A percentile compares a stretch with the other conserved stretches of the same genome.
Evolutionary conservation across 2,329 filamentous ascomycete genomes (phyloP).

Genomic region (Cercospora berteroae): DNA sequence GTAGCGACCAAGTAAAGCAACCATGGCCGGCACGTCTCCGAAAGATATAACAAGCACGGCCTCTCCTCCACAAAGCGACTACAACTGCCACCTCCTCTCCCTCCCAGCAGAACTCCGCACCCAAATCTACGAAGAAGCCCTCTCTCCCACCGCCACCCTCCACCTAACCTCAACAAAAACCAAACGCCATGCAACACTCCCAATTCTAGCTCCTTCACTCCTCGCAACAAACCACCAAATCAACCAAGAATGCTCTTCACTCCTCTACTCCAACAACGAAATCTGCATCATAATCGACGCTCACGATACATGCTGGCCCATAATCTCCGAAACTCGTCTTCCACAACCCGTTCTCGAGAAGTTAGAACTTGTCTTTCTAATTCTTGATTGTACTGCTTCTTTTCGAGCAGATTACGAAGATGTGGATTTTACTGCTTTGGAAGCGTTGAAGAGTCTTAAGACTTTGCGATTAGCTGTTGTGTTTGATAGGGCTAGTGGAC

Average conservation of each 20-base stretch:
- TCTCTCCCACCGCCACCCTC: slow-evolving; percentile 26
- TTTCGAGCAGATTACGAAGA: slow-evolving; percentile 26
- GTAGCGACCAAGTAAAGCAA: neutral
- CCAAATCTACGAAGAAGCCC: slow-evolving; percentile 27
- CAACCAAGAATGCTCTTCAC: slow-evolving; percentile 39
- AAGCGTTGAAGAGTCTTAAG: slow-evolving; percentile 10
- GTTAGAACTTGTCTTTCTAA: slow-evolving; percentile 26
- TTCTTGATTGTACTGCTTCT: slow-evolving; percentile 29
- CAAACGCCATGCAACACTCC: slow-evolving; percentile 22
- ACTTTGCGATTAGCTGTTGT: slow-evolving; percentile 13
- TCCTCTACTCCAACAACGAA: slow-evolving; percentile 43
- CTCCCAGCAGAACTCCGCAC: slow-evolving; percentile 31
- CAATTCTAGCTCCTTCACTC: slow-evolving; percentile 40
- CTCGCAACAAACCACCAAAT: slow-evolving; percentile 42
- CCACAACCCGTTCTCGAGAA: slow-evolving; percentile 25
- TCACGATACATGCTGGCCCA: slow-evolving; percentile 30
- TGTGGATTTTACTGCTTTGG: slow-evolving; percentile 26
- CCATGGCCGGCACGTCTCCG: neutral
- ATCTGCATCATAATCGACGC: slow-evolving; percentile 44
- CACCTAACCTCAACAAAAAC: slow-evolving; percentile 22
- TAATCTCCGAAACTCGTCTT: slow-evolving; percentile 26
- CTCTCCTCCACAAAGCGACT: neutral
- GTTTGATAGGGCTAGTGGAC: neutral
- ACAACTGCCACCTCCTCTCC: slow-evolving; percentile 22
- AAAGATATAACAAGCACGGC: neutral